Percentiles rank a stretch among this genome's conserved stretches.
Conservation (phyloP, 2,329 filamentous ascomycete genomes). For the Colletotrichum somersetense region DNA sequence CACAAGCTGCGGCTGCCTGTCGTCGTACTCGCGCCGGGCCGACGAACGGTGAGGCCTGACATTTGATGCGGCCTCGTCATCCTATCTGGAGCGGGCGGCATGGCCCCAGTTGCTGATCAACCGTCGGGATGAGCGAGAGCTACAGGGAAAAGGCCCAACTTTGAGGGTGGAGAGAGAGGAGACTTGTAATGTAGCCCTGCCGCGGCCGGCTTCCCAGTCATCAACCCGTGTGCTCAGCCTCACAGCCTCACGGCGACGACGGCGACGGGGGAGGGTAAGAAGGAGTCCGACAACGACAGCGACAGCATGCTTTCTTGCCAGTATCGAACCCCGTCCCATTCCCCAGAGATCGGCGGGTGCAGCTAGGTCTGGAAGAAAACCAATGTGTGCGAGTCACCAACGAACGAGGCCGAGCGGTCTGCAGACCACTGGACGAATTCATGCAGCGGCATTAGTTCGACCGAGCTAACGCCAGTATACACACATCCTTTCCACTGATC, state of each 20-base stretch:
- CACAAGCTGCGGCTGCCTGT: not conserved
- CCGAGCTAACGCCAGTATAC: conserved; percentile 25
- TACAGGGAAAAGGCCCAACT: conserved; percentile 9
- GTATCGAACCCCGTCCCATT: conserved; percentile 17
- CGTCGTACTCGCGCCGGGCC: not conserved
- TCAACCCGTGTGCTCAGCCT: not conserved
- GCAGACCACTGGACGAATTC: conserved; percentile 31
- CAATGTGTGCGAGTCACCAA: conserved; percentile 19
- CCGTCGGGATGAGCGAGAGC: conserved; percentile 4
- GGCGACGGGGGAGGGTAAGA: not conserved
- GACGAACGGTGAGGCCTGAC: not conserved
- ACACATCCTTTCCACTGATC: conserved; percentile 1
- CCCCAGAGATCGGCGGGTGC: conserved; percentile 31
- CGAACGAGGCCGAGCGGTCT: conserved; percentile 40
- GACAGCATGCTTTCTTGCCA: not conserved
- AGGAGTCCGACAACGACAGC: not conserved
- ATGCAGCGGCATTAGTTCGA: conserved; percentile 29
- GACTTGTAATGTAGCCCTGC: not conserved
- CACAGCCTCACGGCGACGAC: not conserved
- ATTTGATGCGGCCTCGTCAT: not conserved
- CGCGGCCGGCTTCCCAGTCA: not conserved
- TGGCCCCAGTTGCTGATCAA: conserved; percentile 16
- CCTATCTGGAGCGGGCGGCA: not conserved
- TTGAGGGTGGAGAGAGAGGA: not conserved
- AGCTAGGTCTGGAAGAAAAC: not conserved